Base-by-base conservation (phyloP, 1,284 basidiomycete species). In the Takashimella koratensis region DNA sequence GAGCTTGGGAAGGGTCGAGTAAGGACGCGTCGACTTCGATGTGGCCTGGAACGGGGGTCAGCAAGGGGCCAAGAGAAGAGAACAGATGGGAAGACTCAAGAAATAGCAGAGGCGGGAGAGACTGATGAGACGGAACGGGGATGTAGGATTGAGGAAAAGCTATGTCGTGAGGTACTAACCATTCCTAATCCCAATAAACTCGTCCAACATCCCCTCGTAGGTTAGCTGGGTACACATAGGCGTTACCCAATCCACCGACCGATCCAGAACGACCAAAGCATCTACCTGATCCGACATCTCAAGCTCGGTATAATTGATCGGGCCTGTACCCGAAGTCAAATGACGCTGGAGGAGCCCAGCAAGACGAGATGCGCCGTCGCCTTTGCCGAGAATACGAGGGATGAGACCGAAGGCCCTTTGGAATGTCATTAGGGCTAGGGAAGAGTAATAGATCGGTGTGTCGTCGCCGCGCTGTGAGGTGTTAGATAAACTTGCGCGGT, bases 131-230 rank as follows among this genome's bases (percentile, higher is more conserved):
- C n/a, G n/a, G n/a, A n/a, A n/a, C n/a, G n/a, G n/a, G n/a, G n/a
- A n/a, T n/a, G n/a, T n/a, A n/a, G n/a, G n/a, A n/a, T n/a, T n/a
- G n/a, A n/a, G n/a, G n/a, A n/a, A n/a, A n/a, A n/a, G n/a, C n/a
- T n/a, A n/a, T n/a, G n/a, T n/a, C n/a, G n/a, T n/a, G n/a, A n/a
- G n/a, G n/a, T n/a, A n/a, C 86, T 51, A 61, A 90, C 93, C 87
- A 65, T 96, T 91, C 73, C 83, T 87, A 59, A 98, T 87, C 1
- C 90, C 90, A 44, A 97, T 79, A 42, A 92, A 79, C 71, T 98
- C 96, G 67, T 98, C 95, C n/a, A 98, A 81, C 43, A 99, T 84
- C 16, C 96, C 96, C 71, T 97, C 87, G 67, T 98, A 99, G 0
- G 96, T 99, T 51, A 98, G 79, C 68, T 98, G 95, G 1, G 95